Evolutionary conservation across 345 rosid species (phyloP).

Genomic region (Camelina sativa): DNA sequence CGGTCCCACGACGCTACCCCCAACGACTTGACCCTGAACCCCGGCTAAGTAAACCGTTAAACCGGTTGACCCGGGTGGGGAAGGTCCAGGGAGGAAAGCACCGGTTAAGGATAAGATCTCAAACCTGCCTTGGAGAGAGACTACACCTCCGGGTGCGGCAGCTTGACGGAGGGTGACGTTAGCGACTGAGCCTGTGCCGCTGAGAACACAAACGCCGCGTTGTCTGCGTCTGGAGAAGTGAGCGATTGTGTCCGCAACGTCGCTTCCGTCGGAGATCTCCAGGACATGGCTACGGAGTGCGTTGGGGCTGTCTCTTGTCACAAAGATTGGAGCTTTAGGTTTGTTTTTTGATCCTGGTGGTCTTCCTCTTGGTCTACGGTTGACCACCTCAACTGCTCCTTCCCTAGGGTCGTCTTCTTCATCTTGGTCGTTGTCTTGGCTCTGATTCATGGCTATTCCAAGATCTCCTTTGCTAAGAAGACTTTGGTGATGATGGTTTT

Average conservation of each 20-base stretch:
- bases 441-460: conserved; percentile 49
- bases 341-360: conserved; percentile 89
- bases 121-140: conserved; percentile 78
- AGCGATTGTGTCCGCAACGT: conserved; percentile 78
- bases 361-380: conserved; percentile 75
- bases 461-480: conserved; percentile 54
- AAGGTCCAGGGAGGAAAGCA: conserved; percentile 80
- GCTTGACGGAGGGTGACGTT: conserved; percentile 87
- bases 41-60: conserved; percentile 78
- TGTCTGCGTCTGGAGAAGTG: conserved; percentile 72
- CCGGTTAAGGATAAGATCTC: conserved; percentile 81
- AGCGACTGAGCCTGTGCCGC: conserved; percentile 79
- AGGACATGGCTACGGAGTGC: conserved; percentile 82
- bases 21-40: conserved; percentile 80
- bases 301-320: conserved; percentile 85
- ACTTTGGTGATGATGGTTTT: conserved; percentile 43
- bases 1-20: conserved; percentile 80
- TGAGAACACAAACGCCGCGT: conserved; percentile 82
- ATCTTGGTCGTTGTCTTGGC: conserved; percentile 59
- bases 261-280: conserved; percentile 76
- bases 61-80: conserved; percentile 90
- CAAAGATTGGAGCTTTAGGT: conserved; percentile 77
- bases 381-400: conserved; percentile 71
- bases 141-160: conserved; percentile 71
- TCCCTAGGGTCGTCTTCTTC: conserved; percentile 68